Base-by-base conservation (phyloP, 2,329 filamentous ascomycete species). In the Golovinomyces cichoracearum region DNA sequence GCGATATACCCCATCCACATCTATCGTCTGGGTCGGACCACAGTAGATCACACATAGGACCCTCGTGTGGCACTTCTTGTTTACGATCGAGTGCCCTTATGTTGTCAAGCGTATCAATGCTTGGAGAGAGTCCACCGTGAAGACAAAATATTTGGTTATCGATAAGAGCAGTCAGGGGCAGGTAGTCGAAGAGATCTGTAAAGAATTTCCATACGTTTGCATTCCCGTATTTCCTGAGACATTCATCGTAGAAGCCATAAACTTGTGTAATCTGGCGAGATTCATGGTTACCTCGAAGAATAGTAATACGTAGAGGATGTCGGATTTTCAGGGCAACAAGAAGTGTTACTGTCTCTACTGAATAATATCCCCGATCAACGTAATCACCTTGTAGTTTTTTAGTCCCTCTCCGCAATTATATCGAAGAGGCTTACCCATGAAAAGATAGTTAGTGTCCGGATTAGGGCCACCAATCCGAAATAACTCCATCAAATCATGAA, bases 141-240 rank as follows among this genome's bases (percentile, higher is more conserved):
- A 98, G 79, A 66, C 90, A 98, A 68, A 98, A 93, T 62, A 98
- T 94, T 69, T 95, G 88, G 68, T 93, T 93, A 67, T 98, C 88
- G 65, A 98, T 93, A 59, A 98, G 77, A 57, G 90, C 90, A 55
- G 88, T 94, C 57, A 98, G 76, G 56, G 90, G 88, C 35, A 98
- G 82, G 68, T 90, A 98, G 68, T 98, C 90, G 68, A 98, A 98
- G 49, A 98, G 79, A 65, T 98, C 88, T 62, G 86, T 94, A 64
- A 93, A 98, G 63, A 84, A 94, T 70, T 94, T 94, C 90, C 90
- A 98, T 54, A 98, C 90, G 58, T 93, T 95, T 53, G 90, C 88
- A 62, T 94, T 95, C 64, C 90, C 90, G 63, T 98, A 98, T 69
- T 98, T 98, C 63, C 86, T 83, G 58, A 95, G 76, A 64, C 90